Evolutionary conservation across 2,329 filamentous ascomycete species (phyloP), one percentile per base, ranked within the genome.

Genomic region (Hypomyces rosellus): DNA sequence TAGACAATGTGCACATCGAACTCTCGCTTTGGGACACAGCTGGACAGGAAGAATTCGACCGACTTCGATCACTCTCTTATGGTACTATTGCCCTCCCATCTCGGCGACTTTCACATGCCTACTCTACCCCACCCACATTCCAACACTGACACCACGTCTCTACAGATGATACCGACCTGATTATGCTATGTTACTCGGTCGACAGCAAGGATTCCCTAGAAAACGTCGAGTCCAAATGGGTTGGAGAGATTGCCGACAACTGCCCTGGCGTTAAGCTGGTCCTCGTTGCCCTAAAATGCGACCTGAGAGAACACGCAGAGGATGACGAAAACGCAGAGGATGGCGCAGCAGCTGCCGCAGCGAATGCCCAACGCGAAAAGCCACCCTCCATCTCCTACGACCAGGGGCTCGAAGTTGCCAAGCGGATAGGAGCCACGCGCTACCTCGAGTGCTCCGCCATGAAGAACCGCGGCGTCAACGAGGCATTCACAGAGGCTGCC

Each of bases 391-490:
- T 97, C 66, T 85, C 85, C 64, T 97, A 96, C 72, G 87, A 95
- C 63, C 84, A 95, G 64, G 92, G 92, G 3, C 77, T 97, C 46
- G 89, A 92, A 57, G 91, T 96, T 39, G 92, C 92, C 37, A 84
- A 92, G 65, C 85, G 87, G 68, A 95, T 97, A 71, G 88, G 90
- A 61, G 93, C 93, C 6, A 78, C 96, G 65, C 84, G 95, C 65
- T 99, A 99, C 68, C 81, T 99, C 50, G 93, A 99, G 77, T 99
- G 93, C 76, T 97, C 93, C 36, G 93, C 93, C 51, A 97, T 97
- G 84, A 86, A 91, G 72, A 99, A 99, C 71, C 83, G 93, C 46
- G 93, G 93, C 54, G 95, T 99, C 64, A 96, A 97, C 70, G 93
- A 99, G 71, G 93, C 93, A 40, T 99, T 99, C 65, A 97, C 93